A percentile compares a stretch with the other conserved stretches of the same genome.
Evolutionary conservation across 345 rosid species (phyloP).

Genomic region (Populus nigra): DNA sequence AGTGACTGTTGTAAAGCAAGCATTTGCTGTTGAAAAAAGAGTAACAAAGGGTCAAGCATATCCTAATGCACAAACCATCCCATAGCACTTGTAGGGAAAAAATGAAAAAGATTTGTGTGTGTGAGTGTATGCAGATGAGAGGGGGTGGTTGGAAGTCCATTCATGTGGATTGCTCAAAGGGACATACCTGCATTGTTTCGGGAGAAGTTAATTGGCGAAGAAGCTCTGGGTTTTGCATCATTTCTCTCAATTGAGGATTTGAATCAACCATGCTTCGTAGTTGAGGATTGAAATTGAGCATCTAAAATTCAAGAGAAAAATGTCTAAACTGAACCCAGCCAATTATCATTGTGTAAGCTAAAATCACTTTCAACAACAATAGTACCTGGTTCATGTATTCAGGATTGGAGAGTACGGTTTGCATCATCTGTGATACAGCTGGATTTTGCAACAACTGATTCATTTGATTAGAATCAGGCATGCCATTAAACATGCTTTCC

Average conservation of each 20-base stretch:
- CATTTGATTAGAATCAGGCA: conserved; percentile 40
- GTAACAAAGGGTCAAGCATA: not conserved
- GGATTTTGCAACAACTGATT: conserved; percentile 64
- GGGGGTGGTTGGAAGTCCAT: not conserved
- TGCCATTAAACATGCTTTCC: conserved; percentile 41
- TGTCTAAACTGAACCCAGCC: not conserved
- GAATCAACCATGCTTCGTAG: conserved; percentile 46
- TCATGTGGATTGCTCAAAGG: not conserved
- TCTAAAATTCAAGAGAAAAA: conserved; percentile 25
- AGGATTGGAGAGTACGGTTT: conserved; percentile 52
- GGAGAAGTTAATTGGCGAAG: conserved; percentile 62
- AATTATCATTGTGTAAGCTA: not conserved
- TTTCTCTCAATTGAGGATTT: conserved; percentile 57
- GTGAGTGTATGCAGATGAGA: not conserved
- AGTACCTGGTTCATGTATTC: conserved; percentile 62
- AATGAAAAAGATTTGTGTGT: too few relatives aligned
- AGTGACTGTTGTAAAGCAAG: conserved; percentile 53
- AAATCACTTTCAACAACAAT: not conserved
- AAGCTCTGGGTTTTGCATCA: conserved; percentile 62
- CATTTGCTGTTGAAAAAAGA: conserved; percentile 43
- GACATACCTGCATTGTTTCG: conserved; percentile 55
- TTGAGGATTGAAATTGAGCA: conserved; percentile 55
- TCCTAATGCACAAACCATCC: not conserved
- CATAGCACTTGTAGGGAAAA: too few relatives aligned
- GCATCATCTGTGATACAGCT: conserved; percentile 58